Percentiles rank a stretch among this genome's conserved stretches.
Evolutionary conservation across 2,329 filamentous ascomycete species (phyloP).

Genomic region (Fusarium guadeloupense): DNA sequence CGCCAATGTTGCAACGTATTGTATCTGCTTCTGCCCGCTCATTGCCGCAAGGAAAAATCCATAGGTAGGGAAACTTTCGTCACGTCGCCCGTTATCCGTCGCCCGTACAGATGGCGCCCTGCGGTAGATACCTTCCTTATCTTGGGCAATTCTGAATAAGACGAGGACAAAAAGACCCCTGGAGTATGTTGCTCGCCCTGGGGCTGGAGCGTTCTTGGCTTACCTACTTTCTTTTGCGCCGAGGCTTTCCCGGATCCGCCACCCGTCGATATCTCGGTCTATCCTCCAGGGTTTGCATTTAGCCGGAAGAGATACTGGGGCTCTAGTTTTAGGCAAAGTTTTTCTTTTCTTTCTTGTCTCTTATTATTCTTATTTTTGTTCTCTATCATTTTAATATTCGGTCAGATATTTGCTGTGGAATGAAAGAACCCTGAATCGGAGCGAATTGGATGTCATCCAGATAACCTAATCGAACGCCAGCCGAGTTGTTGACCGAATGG

Average conservation of each 20-base stretch:
- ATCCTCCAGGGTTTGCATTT: constrained; percentile 36
- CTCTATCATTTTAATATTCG: neutral
- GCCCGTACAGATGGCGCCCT: constrained; percentile 10
- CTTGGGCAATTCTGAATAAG: neutral
- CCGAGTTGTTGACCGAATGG: constrained; percentile 12
- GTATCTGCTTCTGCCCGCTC: neutral
- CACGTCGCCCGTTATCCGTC: constrained; percentile 21
- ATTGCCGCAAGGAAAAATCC: neutral
- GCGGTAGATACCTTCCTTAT: constrained; percentile 17
- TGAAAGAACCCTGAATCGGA: neutral
- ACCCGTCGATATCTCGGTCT: constrained; percentile 41
- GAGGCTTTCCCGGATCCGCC: constrained; percentile 36
- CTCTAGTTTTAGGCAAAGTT: constrained; percentile 20
- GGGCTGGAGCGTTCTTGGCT: constrained; percentile 36
- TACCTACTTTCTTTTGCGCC: constrained; percentile 25
- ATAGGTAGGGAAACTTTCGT: constrained; percentile 3
- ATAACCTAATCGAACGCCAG: constrained; percentile 3
- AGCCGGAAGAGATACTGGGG: constrained; percentile 34
- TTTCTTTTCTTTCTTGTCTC: neutral
- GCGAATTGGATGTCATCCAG: constrained; percentile 6
- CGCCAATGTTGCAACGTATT: constrained; percentile 26
- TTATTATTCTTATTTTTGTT: neutral
- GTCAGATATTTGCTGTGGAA: constrained; percentile 15
- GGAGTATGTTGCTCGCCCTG: constrained; percentile 12
- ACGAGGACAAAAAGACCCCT: constrained; percentile 13